Base-by-base conservation (phyloP, 352 stramenopile genomes). In the Phytophthora colocasiae region DNA sequence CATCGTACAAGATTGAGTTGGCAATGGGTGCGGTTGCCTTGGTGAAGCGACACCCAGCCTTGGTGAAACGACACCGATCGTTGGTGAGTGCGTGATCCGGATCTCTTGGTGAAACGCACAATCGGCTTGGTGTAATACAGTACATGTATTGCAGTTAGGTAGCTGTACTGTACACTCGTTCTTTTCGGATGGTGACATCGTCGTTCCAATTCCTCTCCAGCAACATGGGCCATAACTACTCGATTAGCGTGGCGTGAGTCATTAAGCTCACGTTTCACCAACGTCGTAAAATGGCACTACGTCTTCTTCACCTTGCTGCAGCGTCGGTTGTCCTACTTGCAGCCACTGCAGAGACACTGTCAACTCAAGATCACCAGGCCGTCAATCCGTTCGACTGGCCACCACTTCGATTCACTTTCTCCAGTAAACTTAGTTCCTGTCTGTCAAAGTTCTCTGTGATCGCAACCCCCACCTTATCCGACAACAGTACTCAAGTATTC, bases 361-460 rank as follows among this genome's bases (percentile, higher is more conserved):
- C 6, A 47, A 36, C 6, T 15, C 19, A 22, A 10, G 11, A 46
- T 9, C 45, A 29, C 4, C 22, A 15, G 14, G 26, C 4, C 50
- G 26, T 9, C 6, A 40, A 24, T 12, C 8, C 17, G 22, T 48
- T 34, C 15, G 45, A 50, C 27, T 66, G 63, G 36, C 69, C 66
- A 26, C 67, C 62, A 2, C 48, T 81, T 12, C 45, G 34, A 6
- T 59, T 81, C 19, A 39, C 54, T 4, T 66, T 79, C 51, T 67
- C 36, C 0, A 27, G 69, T 36, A 78, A 78, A 48, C 63, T 63
- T 4, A 47, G 6, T 19, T 57, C 65, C n/a, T 59, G 69, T 5
- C 45, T 59, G 6, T 61, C 66, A 17, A n/a, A 69, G 22, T 71
- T 77, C 32, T 50, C 68, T 14, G 63, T 78, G 12, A 17, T 81